phyloP scores from a whole-genome alignment of 2,329 filamentous ascomycete genomes.

The Juglanconis oblonga region DNA sequence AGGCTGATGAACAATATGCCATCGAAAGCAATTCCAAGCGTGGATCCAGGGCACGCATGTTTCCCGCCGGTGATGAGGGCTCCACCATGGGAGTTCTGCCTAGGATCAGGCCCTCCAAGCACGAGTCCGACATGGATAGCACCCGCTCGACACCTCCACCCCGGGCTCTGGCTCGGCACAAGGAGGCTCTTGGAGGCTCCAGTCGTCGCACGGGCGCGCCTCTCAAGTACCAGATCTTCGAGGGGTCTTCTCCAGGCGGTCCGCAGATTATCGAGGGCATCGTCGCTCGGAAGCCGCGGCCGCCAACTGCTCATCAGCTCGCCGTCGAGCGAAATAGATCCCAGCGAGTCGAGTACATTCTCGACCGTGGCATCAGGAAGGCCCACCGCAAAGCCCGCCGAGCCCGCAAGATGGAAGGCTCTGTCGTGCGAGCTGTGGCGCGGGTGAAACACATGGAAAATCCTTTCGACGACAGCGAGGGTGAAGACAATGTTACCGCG shows the following conservation, averaged over 20 bases:
- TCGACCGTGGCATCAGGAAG: constrained; percentile 69
- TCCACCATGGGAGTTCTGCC: constrained; percentile 56
- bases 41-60: constrained; percentile 35
- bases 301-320: constrained; percentile 77
- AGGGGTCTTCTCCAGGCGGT: constrained; percentile 58
- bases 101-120: constrained; percentile 60
- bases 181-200: constrained; percentile 33
- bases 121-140: constrained; percentile 54
- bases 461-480: constrained; percentile 61
- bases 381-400: constrained; percentile 64
- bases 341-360: constrained; percentile 76
- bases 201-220: constrained; percentile 42
- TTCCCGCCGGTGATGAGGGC: constrained; percentile 43
- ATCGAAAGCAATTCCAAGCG: constrained; percentile 60
- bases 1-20: constrained; percentile 69
- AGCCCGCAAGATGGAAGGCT: constrained; percentile 50
- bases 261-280: constrained; percentile 52
- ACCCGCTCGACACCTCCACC: constrained; percentile 52
- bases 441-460: constrained; percentile 57
- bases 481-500: constrained; percentile 43
- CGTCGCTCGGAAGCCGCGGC: constrained; percentile 63
- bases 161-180: constrained; percentile 33
- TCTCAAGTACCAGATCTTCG: constrained; percentile 59
- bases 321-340: constrained; percentile 77
- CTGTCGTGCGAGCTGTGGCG: constrained; percentile 63